Conservation (phyloP, 352 stramenopile species). For the Paralagenidium karlingii region DNA sequence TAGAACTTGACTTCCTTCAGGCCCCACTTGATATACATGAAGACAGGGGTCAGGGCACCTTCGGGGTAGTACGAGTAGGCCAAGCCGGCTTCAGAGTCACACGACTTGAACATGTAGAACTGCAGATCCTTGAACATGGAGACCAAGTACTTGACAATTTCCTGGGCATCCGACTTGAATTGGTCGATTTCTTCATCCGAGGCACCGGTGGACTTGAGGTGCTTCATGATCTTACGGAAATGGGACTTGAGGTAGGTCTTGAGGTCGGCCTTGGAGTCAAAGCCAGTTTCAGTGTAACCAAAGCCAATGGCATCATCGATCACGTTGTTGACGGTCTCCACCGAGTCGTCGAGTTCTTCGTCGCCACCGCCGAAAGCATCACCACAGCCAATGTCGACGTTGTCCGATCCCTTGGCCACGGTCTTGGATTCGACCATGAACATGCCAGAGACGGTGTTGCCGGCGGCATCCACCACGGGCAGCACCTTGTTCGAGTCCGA, state of each 20-base stretch:
- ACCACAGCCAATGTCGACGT: conserved; percentile 44
- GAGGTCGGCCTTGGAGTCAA: conserved; percentile 46
- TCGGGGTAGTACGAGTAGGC: conserved; percentile 56
- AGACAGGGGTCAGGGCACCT: conserved; percentile 27
- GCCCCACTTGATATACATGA: conserved; percentile 60
- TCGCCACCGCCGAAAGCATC: conserved; percentile 37
- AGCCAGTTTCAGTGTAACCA: conserved; percentile 44
- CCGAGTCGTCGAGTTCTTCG: conserved; percentile 26
- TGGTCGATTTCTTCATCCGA: conserved; percentile 25
- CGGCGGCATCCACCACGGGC: conserved; percentile 31
- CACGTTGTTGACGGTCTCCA: conserved; percentile 56
- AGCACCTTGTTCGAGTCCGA: conserved; percentile 41
- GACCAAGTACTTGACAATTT: conserved; percentile 56
- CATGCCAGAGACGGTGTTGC: conserved; percentile 41
- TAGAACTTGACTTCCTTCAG: conserved; percentile 67
- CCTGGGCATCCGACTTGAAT: conserved; percentile 49
- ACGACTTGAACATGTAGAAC: conserved; percentile 58
- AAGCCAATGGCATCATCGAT: conserved; percentile 44
- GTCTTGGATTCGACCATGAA: conserved; percentile 37
- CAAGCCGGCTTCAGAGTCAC: conserved; percentile 44
- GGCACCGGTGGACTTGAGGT: conserved; percentile 30
- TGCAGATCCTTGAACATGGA: conserved; percentile 51
- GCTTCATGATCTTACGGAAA: conserved; percentile 56
- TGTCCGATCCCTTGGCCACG: conserved; percentile 36
- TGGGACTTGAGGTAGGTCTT: conserved; percentile 64